These are phyloP conservation scores for Mycena kentingensis DNA, from an alignment of 768 basidiomycete species.

Conservation along the genomic window DNA sequence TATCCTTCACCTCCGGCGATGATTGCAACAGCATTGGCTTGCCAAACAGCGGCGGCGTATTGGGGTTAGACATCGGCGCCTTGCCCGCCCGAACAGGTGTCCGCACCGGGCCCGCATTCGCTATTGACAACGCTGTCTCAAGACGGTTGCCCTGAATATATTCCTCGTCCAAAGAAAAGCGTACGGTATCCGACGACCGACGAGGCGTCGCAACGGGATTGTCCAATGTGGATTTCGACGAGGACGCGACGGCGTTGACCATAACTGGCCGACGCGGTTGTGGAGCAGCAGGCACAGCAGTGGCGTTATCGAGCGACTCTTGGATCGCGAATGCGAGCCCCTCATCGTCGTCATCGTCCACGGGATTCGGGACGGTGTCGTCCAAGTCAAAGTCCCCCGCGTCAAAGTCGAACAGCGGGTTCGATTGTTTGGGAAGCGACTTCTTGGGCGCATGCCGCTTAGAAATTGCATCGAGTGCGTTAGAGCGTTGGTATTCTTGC, in stretches of 20 bases:
- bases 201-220: conserved; percentile 7
- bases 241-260: conserved; percentile 21
- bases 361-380: conserved; percentile 24
- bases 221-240: conserved; percentile 12
- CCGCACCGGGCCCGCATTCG: conserved; percentile 51
- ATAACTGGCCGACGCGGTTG: conserved; percentile 10
- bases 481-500: conserved; percentile 58
- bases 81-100: conserved; percentile 2
- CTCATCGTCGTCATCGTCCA: conserved; percentile 35
- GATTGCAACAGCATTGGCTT: conserved; percentile 11
- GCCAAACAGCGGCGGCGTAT: conserved; percentile 5
- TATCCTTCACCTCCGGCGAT: too few species aligned
- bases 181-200: not conserved
- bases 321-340: conserved; percentile 62
- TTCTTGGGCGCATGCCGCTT: conserved; percentile 45
- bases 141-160: conserved; percentile 55
- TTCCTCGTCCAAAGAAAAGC: conserved; percentile 41
- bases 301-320: conserved; percentile 52
- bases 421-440: conserved; percentile 35
- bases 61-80: not conserved
- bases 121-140: conserved; percentile 70
- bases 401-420: conserved; percentile 56
- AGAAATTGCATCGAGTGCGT: conserved; percentile 63
- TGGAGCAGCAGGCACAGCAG: not conserved
- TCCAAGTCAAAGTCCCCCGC: too few species aligned